Base-by-base conservation (phyloP, 2,329 filamentous ascomycete species). In the Colletotrichum limetticola region DNA sequence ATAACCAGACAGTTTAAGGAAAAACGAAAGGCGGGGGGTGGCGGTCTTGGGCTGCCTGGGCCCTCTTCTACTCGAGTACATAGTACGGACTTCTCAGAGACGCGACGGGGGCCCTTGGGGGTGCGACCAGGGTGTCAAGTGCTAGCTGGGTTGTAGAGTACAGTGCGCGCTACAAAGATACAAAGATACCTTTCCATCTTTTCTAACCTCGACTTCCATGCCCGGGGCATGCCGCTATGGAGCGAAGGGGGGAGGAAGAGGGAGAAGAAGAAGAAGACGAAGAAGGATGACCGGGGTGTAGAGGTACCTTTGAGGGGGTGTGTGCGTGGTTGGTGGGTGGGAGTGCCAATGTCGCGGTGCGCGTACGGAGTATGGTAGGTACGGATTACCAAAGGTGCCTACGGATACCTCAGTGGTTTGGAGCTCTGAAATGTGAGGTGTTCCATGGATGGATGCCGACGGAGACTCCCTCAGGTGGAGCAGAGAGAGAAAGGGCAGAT, bases 1-100 rank as follows among this genome's bases (percentile, higher is more conserved):
- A 83, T 78, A 79, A 79, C 80, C 80, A 80, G 78, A 82, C 79
- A 80, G 80, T 81, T 83, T 82, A 80, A 83, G 70, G 66, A 82
- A 78, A 80, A 81, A 77, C 74, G 76, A 79, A 75, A 75, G 74
- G 75, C 74, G 74, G 76, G 75, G 73, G 77, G 77, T 77, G 77
- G 77, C 78, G 77, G 74, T 60, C 69, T 63, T 74, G 46, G 61
- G 30, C 60, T 63, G 42, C 42, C 58, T 67, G 63, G 35, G 61
- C 61, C 52, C 42, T 52, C 42, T 52, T 56, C 26, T 56, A 14
- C 53, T 56, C 53, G 53, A 56, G 22, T 60, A 35, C 32, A 35
- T 35, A 4, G 32, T 35, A 61, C 66, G 70, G 56, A 72, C 46
- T 60, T 35, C 66, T 65, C 55, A 65, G 35, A 56, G 66, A 42